Evolutionary conservation across 441 rosid species (phyloP).

Genomic region (Brassica balearica): DNA sequence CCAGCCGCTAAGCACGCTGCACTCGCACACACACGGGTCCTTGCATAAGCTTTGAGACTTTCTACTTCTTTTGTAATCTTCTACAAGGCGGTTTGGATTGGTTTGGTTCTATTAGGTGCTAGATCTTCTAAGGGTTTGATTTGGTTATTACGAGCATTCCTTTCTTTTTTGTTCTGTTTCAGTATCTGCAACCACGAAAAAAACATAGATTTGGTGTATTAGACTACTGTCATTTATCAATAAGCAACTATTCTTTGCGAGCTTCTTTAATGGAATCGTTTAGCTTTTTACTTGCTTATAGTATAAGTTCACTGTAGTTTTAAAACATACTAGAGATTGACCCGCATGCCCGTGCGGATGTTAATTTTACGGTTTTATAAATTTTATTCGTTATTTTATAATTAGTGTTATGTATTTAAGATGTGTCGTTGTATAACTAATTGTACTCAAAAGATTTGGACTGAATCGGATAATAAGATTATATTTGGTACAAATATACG

Average conservation of each 20-base stretch:
- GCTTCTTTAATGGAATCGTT: not conserved
- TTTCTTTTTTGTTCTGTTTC: constrained; percentile 25
- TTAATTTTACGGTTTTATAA: no score
- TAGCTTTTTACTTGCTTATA: not conserved
- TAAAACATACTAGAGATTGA: not conserved
- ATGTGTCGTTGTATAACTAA: no score
- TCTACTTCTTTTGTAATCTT: not conserved
- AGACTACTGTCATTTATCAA: not conserved
- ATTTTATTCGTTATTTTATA: no score
- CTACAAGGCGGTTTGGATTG: constrained; percentile 17
- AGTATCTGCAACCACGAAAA: constrained; percentile 32
- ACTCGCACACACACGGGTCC: not conserved
- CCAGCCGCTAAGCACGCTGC: constrained; percentile 47
- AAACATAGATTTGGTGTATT: not conserved
- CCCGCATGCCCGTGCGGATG: no score
- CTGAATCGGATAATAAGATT: no score
- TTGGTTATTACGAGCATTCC: constrained; percentile 23
- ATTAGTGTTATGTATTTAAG: no score
- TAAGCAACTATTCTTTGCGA: not conserved
- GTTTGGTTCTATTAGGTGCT: constrained; percentile 24
- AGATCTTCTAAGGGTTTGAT: constrained; percentile 19
- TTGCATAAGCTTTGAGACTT: constrained; percentile 31
- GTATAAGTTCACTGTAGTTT: not conserved
- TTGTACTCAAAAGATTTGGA: no score
- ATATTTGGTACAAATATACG: no score